Percentiles rank a stretch among this genome's conserved stretches.
These are phyloP conservation scores for Barnettozyma wickerhamii DNA, from an alignment of 805 yeast genomes.

Conservation along the genomic window DNA sequence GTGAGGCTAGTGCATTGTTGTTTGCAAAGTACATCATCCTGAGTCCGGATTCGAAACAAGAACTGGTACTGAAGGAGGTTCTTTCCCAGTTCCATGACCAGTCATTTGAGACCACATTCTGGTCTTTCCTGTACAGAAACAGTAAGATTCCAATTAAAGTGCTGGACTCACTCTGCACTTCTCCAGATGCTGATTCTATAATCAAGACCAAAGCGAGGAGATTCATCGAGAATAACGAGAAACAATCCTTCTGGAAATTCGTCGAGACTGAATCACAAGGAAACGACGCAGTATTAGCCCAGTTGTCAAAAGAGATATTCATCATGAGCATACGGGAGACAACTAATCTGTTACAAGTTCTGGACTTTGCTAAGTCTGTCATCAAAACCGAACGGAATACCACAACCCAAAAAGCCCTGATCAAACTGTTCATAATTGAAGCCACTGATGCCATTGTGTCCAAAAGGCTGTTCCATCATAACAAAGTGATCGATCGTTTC, in stretches of 20 bases:
- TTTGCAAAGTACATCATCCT: conserved; percentile 12
- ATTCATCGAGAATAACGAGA: conserved; percentile 5
- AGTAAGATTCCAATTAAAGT: conserved; percentile 8
- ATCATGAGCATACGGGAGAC: conserved; percentile 7
- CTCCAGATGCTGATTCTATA: no score
- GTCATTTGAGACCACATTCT: conserved; percentile 10
- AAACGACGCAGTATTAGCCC: conserved; percentile 1
- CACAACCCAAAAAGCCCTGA: neutral
- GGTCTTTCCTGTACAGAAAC: conserved; percentile 12
- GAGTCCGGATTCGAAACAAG: conserved; percentile 3
- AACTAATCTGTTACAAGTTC: conserved; percentile 2
- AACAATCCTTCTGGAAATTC: conserved; percentile 13
- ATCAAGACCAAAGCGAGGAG: conserved; percentile 9
- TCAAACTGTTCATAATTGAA: conserved; percentile 6
- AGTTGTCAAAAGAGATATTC: conserved; percentile 12
- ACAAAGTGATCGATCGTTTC: conserved; percentile 11
- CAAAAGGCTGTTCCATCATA: conserved; percentile 6
- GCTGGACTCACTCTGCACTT: conserved; percentile 6
- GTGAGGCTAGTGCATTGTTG: conserved; percentile 9
- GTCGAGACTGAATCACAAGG: conserved; percentile 7
- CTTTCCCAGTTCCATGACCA: conserved; percentile 4
- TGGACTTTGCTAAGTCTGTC: conserved; percentile 3
- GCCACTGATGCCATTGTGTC: neutral
- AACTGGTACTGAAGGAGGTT: neutral
- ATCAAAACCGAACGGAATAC: neutral